Evolutionary conservation across 2,329 filamentous ascomycete species (phyloP), one percentile per base, ranked within the genome.

Genomic region (Clarireedia hainanense): DNA sequence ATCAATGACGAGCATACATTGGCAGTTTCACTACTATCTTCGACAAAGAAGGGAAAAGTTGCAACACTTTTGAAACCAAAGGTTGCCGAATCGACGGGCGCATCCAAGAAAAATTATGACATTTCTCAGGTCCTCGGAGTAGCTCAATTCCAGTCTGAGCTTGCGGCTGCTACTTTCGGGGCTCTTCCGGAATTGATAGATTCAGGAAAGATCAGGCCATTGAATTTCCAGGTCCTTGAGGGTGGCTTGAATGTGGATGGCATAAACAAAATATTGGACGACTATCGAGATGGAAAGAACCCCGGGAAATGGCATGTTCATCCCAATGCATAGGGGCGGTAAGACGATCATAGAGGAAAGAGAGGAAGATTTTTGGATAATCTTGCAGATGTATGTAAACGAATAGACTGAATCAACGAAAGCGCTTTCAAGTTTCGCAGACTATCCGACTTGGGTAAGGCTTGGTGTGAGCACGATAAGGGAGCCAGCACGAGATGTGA

Each of bases 291-390:
- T 43, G 55, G 55, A 5, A 57, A 50, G 14, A 51, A 49, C 7
- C 53, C 53, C n/a, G 51, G 48, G 17, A 57, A 57, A 24, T 47
- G 30, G 34, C 50, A 54, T 24, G n/a, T 57, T 5, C 46, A 57
- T 47, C 53, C 53, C 10, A 56, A 55, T 36, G 52, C 30, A 34
- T 34, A 34, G 30, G 30, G 9, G 30, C 9, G 12, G 10, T 34
- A 4, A 34, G 10, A 39, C 9, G 7, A 20, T 9, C 47, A 20
- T 34, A 39, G 26, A 39, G 26, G 5, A 14, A 23, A 6, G 17
- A 2, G 23, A 2, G 9, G 12, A n/a, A 3, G 5, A 6, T 30
- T 45, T 15, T 34, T 24, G 14, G 9, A 23, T 23, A 20, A 10
- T n/a, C 3, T 6, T 6, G 12, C 23, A 34, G 4, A 30, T 30